Percentiles rank a stretch among this genome's conserved stretches.
phyloP scores from a whole-genome alignment of 2,329 filamentous ascomycete species.

The Fusarium gaditjirri region DNA sequence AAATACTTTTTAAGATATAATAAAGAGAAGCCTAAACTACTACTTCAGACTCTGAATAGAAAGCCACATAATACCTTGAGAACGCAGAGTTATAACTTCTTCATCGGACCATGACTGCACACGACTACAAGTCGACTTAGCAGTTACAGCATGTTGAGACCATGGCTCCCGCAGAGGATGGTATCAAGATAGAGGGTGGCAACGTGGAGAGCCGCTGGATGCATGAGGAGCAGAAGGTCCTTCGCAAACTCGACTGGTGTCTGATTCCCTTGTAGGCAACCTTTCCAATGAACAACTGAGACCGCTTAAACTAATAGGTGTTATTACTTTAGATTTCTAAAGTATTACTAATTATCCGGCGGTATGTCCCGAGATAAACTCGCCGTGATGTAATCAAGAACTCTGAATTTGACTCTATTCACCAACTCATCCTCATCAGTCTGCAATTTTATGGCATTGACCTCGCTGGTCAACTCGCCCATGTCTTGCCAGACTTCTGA shows the following conservation, averaged over 20 bases:
- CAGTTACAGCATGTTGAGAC: background rate
- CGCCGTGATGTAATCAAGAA: slow-evolving; percentile 1
- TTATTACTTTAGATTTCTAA: too few species aligned
- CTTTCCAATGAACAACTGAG: too few species aligned
- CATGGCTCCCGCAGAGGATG: background rate
- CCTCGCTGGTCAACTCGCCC: background rate
- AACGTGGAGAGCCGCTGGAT: background rate
- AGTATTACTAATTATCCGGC: background rate
- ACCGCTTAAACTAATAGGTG: too few species aligned
- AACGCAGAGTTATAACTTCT: too few species aligned
- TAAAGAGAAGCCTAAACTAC: too few species aligned
- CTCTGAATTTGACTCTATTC: slow-evolving; percentile 2
- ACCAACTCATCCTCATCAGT: slow-evolving; percentile 1
- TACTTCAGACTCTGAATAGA: too few species aligned
- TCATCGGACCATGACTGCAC: too few species aligned
- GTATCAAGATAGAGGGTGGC: background rate
- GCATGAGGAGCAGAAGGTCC: background rate
- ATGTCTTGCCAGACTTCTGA: background rate
- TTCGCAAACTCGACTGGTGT: background rate
- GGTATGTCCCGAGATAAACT: slow-evolving; percentile 1
- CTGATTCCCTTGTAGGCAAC: background rate
- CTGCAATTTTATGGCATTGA: background rate
- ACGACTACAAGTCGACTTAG: background rate
- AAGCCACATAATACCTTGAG: too few species aligned
- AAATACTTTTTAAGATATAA: too few species aligned